phyloP scores from a whole-genome alignment of 1,284 basidiomycete species.

The Pseudozyma sp. region DNA sequence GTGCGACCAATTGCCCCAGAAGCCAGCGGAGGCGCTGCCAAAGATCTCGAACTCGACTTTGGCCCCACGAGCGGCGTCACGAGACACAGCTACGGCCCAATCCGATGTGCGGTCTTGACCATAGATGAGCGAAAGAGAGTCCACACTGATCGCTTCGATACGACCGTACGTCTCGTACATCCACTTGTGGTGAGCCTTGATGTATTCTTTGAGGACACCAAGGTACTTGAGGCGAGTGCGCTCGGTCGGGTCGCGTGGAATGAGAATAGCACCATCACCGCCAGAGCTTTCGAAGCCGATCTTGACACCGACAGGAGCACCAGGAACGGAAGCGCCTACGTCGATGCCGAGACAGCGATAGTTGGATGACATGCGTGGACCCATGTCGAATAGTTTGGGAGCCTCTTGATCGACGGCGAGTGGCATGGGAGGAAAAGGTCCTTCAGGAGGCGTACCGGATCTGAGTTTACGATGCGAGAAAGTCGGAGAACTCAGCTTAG shows the following conservation, averaged over 20 bases:
- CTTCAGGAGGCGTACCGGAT: constrained; percentile 43
- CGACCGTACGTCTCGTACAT: constrained; percentile 54
- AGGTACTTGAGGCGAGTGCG: constrained; percentile 50
- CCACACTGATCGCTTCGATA: constrained; percentile 52
- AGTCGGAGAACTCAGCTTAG: constrained; percentile 28
- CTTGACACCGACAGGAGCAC: constrained; percentile 45
- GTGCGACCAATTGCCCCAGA: constrained; percentile 58
- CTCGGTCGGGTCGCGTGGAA: constrained; percentile 57
- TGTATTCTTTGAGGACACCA: constrained; percentile 57
- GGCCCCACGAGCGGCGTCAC: constrained; percentile 47
- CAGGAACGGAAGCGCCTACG: constrained; percentile 34
- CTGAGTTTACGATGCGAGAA: constrained; percentile 26
- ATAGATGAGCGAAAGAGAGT: constrained; percentile 53
- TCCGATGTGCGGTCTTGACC: constrained; percentile 57
- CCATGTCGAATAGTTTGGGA: constrained; percentile 53
- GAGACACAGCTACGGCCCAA: constrained; percentile 57
- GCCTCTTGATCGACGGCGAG: constrained; percentile 48
- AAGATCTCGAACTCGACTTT: constrained; percentile 58
- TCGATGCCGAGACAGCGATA: constrained; percentile 49
- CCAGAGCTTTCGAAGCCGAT: constrained; percentile 55
- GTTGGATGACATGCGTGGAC: constrained; percentile 53
- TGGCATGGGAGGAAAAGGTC: constrained; percentile 53
- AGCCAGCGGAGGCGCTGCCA: constrained; percentile 27
- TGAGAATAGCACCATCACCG: constrained; percentile 57
- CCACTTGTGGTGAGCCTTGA: constrained; percentile 54